Evolutionary conservation across 2,329 filamentous ascomycete genomes (phyloP), one percentile per base, ranked within the genome.

Genomic region (Hymenoscyphus albidus): DNA sequence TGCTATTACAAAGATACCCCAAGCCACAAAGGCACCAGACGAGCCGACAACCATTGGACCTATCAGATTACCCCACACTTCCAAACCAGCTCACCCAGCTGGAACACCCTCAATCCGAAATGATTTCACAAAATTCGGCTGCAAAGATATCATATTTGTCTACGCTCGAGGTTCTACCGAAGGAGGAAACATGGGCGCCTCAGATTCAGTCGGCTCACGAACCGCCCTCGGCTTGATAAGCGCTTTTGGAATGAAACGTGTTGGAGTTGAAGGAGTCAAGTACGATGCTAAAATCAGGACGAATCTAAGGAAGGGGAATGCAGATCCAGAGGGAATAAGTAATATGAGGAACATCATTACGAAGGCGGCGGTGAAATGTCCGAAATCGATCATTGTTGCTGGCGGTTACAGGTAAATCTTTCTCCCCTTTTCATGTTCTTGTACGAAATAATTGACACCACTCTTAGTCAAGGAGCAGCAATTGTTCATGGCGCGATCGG

Each of bases 151-250:
- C 27, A 75, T 80, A 62, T 80, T 81, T 66, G 79, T 81, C 63
- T 81, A 78, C 66, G 79, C 80, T 42, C 78, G 80, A 64, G 80
- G 78, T 38, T 80, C 79, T 7, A 79, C 78, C 16, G 80, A 82
- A 65, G 64, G 70, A 14, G 80, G 80, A 10, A 80, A 81, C 68
- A 77, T 82, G 77, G 79, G 80, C 73, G 65, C 60, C 12, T 6
- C 18, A 35, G 14, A 60, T 39, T n/a, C 12, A 16, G n/a, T 27
- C 35, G 16, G 10, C 64, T 72, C 44, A 73, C 71, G 9, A 60
- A 32, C 22, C 5, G n/a, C 27, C 27, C 27, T 27, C 27, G 27
- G 27, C 27, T 27, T 27, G 27, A 27, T 27, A 27, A 27, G 27
- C 27, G 27, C 40, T 5, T 64, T 63, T 44, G 71, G 74, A 22